These are phyloP conservation scores for Candida krabiensis DNA, from an alignment of 805 yeast genomes.

Conservation along the genomic window DNA sequence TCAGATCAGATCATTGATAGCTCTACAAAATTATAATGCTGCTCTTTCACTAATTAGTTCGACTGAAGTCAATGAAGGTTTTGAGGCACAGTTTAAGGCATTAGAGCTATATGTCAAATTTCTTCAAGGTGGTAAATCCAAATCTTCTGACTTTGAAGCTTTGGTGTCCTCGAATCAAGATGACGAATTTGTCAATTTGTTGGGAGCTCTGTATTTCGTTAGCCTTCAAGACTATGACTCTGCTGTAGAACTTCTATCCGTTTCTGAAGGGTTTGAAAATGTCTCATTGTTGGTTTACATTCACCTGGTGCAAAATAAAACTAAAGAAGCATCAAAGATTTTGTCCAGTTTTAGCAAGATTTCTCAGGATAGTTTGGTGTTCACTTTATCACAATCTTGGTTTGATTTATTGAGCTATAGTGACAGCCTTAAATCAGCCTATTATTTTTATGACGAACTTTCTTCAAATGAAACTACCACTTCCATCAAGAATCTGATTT, in stretches of 20 bases:
- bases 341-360: constrained; percentile 45
- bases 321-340: constrained; percentile 47
- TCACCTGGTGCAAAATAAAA: constrained; percentile 40
- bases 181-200: constrained; percentile 14
- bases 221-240: constrained; percentile 40
- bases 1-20: constrained; percentile 22
- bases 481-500: constrained; percentile 47
- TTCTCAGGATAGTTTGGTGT: constrained; percentile 71
- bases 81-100: constrained; percentile 16
- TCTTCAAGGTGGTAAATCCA: constrained; percentile 8
- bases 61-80: constrained; percentile 9
- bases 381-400: constrained; percentile 81
- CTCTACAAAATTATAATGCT: constrained; percentile 13
- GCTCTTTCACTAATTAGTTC: constrained; percentile 17
- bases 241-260: constrained; percentile 36
- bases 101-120: constrained; percentile 13
- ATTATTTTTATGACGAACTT: constrained; percentile 80
- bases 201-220: constrained; percentile 23
- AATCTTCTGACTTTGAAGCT: constrained; percentile 22
- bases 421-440: constrained; percentile 45
- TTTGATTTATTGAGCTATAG: constrained; percentile 38
- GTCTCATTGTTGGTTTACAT: constrained; percentile 39
- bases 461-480: constrained; percentile 54
- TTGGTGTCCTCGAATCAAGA: constrained; percentile 19
- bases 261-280: constrained; percentile 41